Conservation (phyloP, 768 basidiomycete species). For the Psilocybe sp. region DNA sequence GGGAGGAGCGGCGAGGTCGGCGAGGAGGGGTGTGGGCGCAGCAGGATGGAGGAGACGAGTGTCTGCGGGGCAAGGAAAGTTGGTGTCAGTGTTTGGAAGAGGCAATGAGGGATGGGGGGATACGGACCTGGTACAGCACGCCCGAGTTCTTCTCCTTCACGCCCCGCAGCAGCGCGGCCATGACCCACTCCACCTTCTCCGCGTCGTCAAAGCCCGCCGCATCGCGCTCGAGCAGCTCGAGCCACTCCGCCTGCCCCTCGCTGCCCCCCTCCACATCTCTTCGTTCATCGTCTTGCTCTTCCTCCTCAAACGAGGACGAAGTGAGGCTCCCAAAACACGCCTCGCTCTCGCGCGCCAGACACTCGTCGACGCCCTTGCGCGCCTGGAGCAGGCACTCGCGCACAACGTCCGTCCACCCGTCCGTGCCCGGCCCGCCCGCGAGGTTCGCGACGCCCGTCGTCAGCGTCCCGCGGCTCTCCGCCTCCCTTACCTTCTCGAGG, state of each 20-base stretch:
- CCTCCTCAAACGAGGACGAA: conserved; percentile 76
- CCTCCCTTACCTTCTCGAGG: conserved; percentile 39
- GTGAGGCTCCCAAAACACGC: conserved; percentile 66
- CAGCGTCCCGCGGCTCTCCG: no score
- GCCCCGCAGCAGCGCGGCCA: conserved; percentile 62
- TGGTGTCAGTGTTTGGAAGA: no score
- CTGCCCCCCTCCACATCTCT: conserved; percentile 80
- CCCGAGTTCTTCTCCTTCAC: conserved; percentile 65
- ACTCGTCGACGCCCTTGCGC: conserved; percentile 59
- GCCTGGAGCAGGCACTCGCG: conserved; percentile 66
- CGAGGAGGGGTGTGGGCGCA: conserved; percentile 63
- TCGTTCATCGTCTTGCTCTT: conserved; percentile 69
- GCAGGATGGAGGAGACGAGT: conserved; percentile 68
- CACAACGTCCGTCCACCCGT: conserved; percentile 68
- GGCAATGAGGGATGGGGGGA: no score
- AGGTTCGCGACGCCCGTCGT: no score
- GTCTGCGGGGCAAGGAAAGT: no score
- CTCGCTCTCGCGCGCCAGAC: conserved; percentile 57
- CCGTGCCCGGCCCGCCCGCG: conserved; percentile 41
- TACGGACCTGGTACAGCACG: conserved; percentile 69
- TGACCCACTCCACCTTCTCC: conserved; percentile 76
- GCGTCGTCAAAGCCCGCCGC: conserved; percentile 74
- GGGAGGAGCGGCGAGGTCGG: conserved; percentile 60
- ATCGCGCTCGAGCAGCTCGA: conserved; percentile 69
- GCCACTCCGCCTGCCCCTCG: conserved; percentile 67